Evolutionary conservation across 2,329 filamentous ascomycete species (phyloP).

Genomic region (Colletotrichum higginsianum): DNA sequence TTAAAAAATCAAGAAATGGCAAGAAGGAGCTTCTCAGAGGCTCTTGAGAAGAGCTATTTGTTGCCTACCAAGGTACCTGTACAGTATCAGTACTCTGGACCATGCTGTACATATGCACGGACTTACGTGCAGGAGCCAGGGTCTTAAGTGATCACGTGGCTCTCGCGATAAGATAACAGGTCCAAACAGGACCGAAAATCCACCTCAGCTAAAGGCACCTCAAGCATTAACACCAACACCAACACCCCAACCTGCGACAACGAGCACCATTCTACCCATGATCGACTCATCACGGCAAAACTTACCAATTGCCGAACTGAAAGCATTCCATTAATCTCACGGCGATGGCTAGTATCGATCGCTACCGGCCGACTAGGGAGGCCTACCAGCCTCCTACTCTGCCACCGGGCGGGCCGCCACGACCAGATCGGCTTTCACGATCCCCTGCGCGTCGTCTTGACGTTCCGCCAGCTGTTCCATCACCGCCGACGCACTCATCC

Average conservation of each 20-base stretch:
- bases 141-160: constrained; percentile 31
- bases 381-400: constrained; percentile 69
- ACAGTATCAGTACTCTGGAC: neutral
- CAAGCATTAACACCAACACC: constrained; percentile 12
- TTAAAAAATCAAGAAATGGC: neutral
- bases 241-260: constrained; percentile 26
- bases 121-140: neutral
- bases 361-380: constrained; percentile 71
- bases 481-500: constrained; percentile 70
- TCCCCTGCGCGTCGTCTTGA: constrained; percentile 67
- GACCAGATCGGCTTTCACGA: constrained; percentile 62
- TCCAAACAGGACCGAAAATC: constrained; percentile 40
- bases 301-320: constrained; percentile 8
- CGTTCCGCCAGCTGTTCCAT: constrained; percentile 73
- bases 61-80: neutral
- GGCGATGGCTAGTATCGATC: constrained; percentile 72
- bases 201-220: constrained; percentile 19
- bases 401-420: constrained; percentile 51
- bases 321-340: constrained; percentile 9
- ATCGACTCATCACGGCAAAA: constrained; percentile 17
- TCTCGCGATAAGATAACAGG: constrained; percentile 46
- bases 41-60: neutral
- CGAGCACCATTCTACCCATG: constrained; percentile 28
- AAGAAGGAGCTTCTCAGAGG: neutral
- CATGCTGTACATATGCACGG: neutral